These are phyloP conservation scores for Boletus tylopilopsis DNA, from an alignment of 768 basidiomycete species.

Conservation along the genomic window DNA sequence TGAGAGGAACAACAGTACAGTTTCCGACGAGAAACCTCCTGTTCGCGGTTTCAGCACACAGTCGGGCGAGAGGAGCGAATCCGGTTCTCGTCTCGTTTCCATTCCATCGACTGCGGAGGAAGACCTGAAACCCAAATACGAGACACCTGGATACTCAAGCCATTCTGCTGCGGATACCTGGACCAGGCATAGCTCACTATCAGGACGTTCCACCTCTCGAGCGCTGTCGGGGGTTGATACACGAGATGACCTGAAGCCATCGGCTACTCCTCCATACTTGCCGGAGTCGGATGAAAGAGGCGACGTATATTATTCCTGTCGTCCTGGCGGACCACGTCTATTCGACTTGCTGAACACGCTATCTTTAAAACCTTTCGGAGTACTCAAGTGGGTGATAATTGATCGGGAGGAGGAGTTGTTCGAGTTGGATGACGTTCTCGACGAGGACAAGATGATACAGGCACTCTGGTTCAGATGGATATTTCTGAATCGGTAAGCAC, in stretches of 20 bases:
- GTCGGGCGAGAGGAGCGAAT: constrained; percentile 8
- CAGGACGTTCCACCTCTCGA: constrained; percentile 13
- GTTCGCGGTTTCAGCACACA: constrained; percentile 12
- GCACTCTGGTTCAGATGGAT: constrained; percentile 80
- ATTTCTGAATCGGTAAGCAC: constrained; percentile 49
- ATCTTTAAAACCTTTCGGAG: constrained; percentile 58
- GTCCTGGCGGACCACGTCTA: constrained; percentile 60
- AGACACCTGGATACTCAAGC: not conserved
- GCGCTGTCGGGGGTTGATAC: constrained; percentile 26
- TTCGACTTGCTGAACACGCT: constrained; percentile 62
- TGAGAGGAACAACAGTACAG: not conserved
- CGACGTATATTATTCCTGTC: constrained; percentile 55
- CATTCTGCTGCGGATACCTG: not conserved
- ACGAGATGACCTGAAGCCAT: constrained; percentile 47
- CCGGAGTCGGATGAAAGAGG: constrained; percentile 44
- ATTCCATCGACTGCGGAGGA: constrained; percentile 13
- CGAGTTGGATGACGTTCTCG: constrained; percentile 63
- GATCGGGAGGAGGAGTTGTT: constrained; percentile 77
- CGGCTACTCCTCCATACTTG: constrained; percentile 48
- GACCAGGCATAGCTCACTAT: constrained; percentile 3
- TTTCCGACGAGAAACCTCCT: constrained; percentile 3
- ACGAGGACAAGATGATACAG: constrained; percentile 77
- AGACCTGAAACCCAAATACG: constrained; percentile 22
- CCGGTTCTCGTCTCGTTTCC: constrained; percentile 1
- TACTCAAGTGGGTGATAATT: constrained; percentile 64